phyloP scores from a whole-genome alignment of 2,329 filamentous ascomycete genomes.

The Apiospora rasikravindrae region DNA sequence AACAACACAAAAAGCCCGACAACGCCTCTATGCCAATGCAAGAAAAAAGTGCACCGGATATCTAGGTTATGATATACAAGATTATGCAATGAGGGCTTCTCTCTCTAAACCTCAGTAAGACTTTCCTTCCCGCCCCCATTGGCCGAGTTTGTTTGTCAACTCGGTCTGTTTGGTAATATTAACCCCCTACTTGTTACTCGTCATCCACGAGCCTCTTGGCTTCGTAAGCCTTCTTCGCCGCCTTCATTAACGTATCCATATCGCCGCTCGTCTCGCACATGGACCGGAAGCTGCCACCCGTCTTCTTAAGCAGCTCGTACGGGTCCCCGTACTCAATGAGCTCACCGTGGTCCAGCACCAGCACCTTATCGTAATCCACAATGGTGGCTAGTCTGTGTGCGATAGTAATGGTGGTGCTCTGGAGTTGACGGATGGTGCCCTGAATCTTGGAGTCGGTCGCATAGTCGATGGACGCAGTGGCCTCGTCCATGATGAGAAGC shows the following conservation, averaged over 20 bases:
- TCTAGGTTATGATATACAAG: constrained; percentile 17
- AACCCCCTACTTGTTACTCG: constrained; percentile 34
- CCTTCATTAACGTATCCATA: constrained; percentile 53
- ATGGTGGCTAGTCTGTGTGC: constrained; percentile 96
- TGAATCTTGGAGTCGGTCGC: constrained; percentile 95
- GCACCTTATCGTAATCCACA: constrained; percentile 96
- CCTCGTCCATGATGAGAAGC: constrained; percentile 99
- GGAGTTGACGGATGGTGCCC: constrained; percentile 91
- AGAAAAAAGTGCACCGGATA: background rate
- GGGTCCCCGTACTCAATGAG: constrained; percentile 93
- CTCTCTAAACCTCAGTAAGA: background rate
- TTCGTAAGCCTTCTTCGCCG: constrained; percentile 59
- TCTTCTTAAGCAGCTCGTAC: constrained; percentile 75
- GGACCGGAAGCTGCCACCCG: constrained; percentile 66
- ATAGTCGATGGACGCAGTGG: constrained; percentile 97
- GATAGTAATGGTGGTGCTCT: constrained; percentile 94
- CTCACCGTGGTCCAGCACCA: constrained; percentile 87
- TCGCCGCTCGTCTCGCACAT: constrained; percentile 72
- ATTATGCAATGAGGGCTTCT: background rate
- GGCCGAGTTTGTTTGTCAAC: background rate
- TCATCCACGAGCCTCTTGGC: constrained; percentile 46
- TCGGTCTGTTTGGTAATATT: background rate
- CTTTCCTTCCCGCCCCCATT: no score
- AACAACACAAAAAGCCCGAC: background rate
- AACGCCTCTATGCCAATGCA: constrained; percentile 7